Percentiles rank a stretch among this genome's conserved stretches.
These are phyloP conservation scores for Aspergillus hiratsukae DNA, from an alignment of 2,329 filamentous ascomycete genomes.

Conservation along the genomic window DNA sequence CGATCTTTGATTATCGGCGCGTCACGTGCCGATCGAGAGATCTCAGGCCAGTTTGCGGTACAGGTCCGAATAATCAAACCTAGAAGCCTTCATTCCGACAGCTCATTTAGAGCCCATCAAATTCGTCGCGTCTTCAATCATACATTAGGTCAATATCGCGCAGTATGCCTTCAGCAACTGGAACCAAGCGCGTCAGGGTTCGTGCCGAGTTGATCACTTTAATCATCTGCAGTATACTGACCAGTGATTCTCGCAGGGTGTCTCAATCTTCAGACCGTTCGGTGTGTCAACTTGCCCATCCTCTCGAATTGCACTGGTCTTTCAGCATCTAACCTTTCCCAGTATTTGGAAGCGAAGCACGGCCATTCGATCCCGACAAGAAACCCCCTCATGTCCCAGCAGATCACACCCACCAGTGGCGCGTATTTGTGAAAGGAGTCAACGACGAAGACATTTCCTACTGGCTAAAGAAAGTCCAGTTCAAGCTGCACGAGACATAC, in stretches of 20 bases:
- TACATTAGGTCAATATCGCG: not conserved
- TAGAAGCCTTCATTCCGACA: not conserved
- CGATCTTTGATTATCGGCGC: not conserved
- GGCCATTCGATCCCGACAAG: conserved; percentile 69
- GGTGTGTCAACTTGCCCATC: conserved; percentile 26
- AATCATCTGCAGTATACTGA: conserved; percentile 15
- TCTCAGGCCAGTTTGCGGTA: not conserved
- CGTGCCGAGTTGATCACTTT: conserved; percentile 11
- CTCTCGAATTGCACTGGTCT: not conserved
- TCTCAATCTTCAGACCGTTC: conserved; percentile 47
- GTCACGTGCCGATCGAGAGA: not conserved
- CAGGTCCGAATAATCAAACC: not conserved
- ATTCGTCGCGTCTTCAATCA: not conserved
- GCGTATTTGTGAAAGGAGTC: conserved; percentile 85
- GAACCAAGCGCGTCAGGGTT: conserved; percentile 52
- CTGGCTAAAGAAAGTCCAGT: conserved; percentile 95
- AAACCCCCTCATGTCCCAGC: conserved; percentile 72
- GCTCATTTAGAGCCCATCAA: not conserved
- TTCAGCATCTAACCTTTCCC: conserved; percentile 17
- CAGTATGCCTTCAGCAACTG: conserved; percentile 50
- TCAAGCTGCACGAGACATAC: conserved; percentile 97
- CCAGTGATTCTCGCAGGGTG: conserved; percentile 27
- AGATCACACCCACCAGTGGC: conserved; percentile 96
- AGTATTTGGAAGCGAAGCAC: conserved; percentile 77
- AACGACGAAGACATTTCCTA: conserved; percentile 89